Evolutionary conservation across 2,329 filamentous ascomycete genomes (phyloP), one percentile per base, ranked within the genome.

Genomic region (Colletotrichum falcatum): DNA sequence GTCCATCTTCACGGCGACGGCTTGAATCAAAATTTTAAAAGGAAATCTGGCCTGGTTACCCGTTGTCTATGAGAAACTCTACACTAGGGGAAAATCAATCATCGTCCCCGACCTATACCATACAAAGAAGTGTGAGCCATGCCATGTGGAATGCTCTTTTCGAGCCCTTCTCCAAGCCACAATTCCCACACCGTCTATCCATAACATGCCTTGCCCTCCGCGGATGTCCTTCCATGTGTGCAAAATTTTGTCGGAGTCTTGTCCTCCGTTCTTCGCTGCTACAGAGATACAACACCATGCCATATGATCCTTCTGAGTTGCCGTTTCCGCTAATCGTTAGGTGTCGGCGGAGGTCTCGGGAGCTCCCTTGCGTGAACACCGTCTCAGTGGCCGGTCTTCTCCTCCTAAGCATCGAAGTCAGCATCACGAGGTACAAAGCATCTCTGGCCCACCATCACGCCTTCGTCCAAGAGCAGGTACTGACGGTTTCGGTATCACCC

Each of bases 111-210:
- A 16, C 20, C 48, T 67, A 70, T 59, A 67, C 67, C 44, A 56
- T 70, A 70, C 67, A 70, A 66, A 61, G 11, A 70, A 70, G 35
- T 5, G 35, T 58, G 67, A 67, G n/a, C 37, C 51, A 61, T 65
- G 56, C 28, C 26, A 44, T 46, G 20, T 39, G 35, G 42, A 61
- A n/a, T 55, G 35, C 53, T 51, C 35, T 58, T 48, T 53, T 49
- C 51, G 39, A 70, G 58, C 48, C 58, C 37, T 49, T 65, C 66
- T 61, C 64, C 64, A 70, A 70, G 53, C 58, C 63, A 39, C 58
- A 67, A 67, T 48, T 62, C 56, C 56, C 58, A 62, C 42, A 11
- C 28, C 35, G 14, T 53, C 28, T 62, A 58, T 33, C 62, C 51
- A 67, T 58, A 51, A 70, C 67, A 70, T 59, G 26, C 35, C 23